Base-by-base conservation (phyloP, 148 eudicot species). In the Chenopodium formosanum region DNA sequence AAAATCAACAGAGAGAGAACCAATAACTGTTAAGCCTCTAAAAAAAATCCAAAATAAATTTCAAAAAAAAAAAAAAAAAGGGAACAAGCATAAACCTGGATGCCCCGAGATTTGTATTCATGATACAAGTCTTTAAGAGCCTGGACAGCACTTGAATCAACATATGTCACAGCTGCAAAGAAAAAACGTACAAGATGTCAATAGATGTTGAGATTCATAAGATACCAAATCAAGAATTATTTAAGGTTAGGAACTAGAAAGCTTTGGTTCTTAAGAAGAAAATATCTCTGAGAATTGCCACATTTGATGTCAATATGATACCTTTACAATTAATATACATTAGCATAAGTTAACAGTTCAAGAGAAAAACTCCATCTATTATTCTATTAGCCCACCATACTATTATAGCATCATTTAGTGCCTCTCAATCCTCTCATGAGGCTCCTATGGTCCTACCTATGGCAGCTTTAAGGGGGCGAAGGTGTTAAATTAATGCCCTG, bases 81-180 rank as follows among this genome's bases (percentile, higher is more conserved):
- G 58, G 46, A 44, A 70, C 7, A 16, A n/a, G 50, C 13, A 65
- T 75, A 44, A 56, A 95, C 99, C 98, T 97, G 98, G 84, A 97
- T 94, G 81, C 89, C 89, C 53, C 99, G 87, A 71, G 93, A 91
- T 82, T 86, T 90, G 93, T 97, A 94, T 77, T 97, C 99, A 25
- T 89, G 92, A 80, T 94, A 81, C 86, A 97, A 84, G 70, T 97
- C 98, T 83, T 88, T 92, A 70, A 97, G 77, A 79, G 97, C 94
- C 83, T 93, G 98, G 72, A 86, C 93, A 11, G 95, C 99, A 53
- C 97, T 93, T 19, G 97, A 90, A 82, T 95, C 99, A 84, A 95
- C 84, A 77, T 95, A 95, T 16, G 99, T 93, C 76, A 90, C 88
- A 80, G 97, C 97, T 93, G 92, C 52, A 25, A 82, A 72, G 52